These are phyloP conservation scores for Pseudonitzschia multiseries DNA, from an alignment of 108 stramenopile species.

Conservation along the genomic window DNA sequence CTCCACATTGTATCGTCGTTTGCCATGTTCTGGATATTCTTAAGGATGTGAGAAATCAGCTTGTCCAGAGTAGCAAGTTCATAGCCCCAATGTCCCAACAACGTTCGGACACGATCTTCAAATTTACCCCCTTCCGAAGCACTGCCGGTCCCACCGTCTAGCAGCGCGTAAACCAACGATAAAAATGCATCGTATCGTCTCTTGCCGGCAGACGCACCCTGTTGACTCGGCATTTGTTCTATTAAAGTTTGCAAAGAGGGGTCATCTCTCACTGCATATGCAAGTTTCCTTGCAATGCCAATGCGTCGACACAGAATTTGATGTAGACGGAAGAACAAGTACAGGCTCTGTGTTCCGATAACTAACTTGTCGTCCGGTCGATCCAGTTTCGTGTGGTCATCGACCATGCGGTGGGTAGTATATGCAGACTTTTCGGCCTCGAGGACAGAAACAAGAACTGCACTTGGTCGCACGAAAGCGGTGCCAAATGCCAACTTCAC, in stretches of 20 bases:
- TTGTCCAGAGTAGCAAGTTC: conserved; percentile 92
- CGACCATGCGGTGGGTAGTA: conserved; percentile 61
- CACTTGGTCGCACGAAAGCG: conserved; percentile 57
- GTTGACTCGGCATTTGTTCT: conserved; percentile 57
- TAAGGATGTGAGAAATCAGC: conserved; percentile 78
- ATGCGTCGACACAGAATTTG: conserved; percentile 79
- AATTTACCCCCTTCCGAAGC: conserved; percentile 69
- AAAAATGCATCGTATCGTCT: conserved; percentile 78
- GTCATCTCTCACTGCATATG: conserved; percentile 58
- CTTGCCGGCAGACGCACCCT: conserved; percentile 53
- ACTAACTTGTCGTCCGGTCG: conserved; percentile 67
- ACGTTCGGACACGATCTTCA: conserved; percentile 76
- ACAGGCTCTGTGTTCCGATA: conserved; percentile 86
- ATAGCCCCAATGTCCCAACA: conserved; percentile 83
- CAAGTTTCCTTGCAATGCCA: conserved; percentile 72
- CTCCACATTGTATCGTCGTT: conserved; percentile 85
- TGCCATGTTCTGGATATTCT: conserved; percentile 81
- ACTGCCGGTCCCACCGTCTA: conserved; percentile 58
- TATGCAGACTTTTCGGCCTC: conserved; percentile 68
- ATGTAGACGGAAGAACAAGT: conserved; percentile 84
- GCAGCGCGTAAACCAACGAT: conserved; percentile 63
- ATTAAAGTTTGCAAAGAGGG: conserved; percentile 59
- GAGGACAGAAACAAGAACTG: conserved; percentile 72
- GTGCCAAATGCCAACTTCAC: conserved; percentile 54
- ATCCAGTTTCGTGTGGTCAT: conserved; percentile 61